Percentiles rank a stretch among this genome's conserved stretches.
phyloP scores from a whole-genome alignment of 306 rosid genomes.

The Trifolium repens region DNA sequence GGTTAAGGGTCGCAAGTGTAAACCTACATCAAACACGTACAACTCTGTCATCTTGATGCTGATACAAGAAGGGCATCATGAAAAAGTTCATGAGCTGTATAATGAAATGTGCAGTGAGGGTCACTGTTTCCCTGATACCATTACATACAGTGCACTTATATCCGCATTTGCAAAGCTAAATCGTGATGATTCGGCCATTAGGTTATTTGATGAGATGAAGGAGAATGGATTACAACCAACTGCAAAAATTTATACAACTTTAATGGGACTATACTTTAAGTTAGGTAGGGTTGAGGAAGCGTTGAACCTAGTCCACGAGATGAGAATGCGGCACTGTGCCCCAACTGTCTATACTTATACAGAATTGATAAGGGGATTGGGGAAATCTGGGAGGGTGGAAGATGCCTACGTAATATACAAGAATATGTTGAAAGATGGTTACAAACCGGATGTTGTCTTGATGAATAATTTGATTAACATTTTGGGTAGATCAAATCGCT shows the following conservation, averaged over 20 bases:
- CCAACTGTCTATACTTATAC: constrained; percentile 83
- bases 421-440: constrained; percentile 70
- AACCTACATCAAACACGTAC: constrained; percentile 64
- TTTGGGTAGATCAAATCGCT: constrained; percentile 68
- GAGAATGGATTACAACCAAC: constrained; percentile 83
- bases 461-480: constrained; percentile 86
- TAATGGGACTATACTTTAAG: constrained; percentile 74
- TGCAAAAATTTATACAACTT: constrained; percentile 73
- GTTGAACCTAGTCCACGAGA: constrained; percentile 64
- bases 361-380: constrained; percentile 87
- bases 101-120: constrained; percentile 83
- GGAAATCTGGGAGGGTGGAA: constrained; percentile 81
- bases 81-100: constrained; percentile 86
- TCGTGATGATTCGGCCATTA: constrained; percentile 69
- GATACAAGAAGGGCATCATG: constrained; percentile 87
- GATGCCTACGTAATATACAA: constrained; percentile 62
- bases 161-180: constrained; percentile 74
- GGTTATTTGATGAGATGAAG: constrained; percentile 88
- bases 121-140: constrained; percentile 77
- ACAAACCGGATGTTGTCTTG: constrained; percentile 79
- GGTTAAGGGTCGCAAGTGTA: constrained; percentile 79
- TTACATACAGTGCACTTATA: constrained; percentile 78
- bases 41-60: constrained; percentile 79
- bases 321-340: constrained; percentile 69
- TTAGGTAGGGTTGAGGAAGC: constrained; percentile 72